Evolutionary conservation across 345 rosid genomes (phyloP).

Genomic region (Geranium rotundifolium): DNA sequence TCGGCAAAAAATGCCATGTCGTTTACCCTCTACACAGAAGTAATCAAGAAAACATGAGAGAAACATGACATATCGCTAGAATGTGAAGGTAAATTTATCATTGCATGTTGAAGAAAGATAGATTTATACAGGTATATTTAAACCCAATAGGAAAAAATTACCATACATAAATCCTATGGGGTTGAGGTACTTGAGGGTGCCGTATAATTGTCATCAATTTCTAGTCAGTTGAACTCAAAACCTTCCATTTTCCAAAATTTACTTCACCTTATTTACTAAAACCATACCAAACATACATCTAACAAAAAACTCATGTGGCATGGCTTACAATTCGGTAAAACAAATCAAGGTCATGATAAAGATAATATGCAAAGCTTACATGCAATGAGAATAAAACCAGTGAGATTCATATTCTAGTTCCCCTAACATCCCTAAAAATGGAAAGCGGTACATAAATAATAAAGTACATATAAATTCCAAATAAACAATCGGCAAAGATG

Average conservation of each 20-base stretch:
- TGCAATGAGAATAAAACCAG: no score
- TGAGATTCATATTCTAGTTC: no score
- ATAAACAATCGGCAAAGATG: no score
- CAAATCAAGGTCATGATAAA: background rate
- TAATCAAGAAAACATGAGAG: background rate
- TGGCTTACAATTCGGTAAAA: background rate
- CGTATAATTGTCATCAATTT: background rate
- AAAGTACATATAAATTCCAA: no score
- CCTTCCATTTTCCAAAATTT: background rate
- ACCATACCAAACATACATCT: background rate
- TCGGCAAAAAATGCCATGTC: conserved; percentile 80
- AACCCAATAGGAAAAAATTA: background rate
- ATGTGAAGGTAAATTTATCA: background rate
- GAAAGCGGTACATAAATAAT: no score
- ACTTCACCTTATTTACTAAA: background rate
- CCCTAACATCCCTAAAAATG: no score
- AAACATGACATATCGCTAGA: background rate
- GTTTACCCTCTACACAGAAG: conserved; percentile 35
- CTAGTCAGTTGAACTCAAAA: background rate
- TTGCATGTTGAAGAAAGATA: background rate
- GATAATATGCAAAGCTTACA: no score
- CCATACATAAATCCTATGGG: background rate
- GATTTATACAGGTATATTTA: no score
- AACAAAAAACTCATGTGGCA: background rate
- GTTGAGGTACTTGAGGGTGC: background rate